Evolutionary conservation across 179 eudicot species (phyloP).

Genomic region (Vitellaria paradoxa): DNA sequence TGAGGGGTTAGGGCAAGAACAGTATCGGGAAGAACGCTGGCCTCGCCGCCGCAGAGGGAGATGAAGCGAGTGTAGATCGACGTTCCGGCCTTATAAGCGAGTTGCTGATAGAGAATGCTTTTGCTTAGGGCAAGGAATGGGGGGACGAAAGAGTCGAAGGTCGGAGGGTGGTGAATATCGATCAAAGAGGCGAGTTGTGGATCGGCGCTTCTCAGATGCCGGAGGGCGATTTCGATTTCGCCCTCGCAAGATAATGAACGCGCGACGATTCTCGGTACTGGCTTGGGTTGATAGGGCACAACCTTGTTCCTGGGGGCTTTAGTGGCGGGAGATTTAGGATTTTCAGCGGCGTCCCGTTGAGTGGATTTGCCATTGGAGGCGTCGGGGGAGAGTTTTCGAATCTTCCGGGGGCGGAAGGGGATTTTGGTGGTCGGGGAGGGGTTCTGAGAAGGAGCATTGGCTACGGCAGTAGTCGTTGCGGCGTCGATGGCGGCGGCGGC

Average conservation of each 20-base stretch:
- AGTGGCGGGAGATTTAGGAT: conserved; percentile 10
- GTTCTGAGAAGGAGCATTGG: conserved; percentile 15
- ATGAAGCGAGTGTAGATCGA: conserved; percentile 71
- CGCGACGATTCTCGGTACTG: conserved; percentile 16
- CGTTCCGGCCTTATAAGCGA: conserved; percentile 80
- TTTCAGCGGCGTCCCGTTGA: neutral
- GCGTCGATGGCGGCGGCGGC: conserved; percentile 10
- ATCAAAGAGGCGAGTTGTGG: conserved; percentile 47
- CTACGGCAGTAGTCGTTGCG: neutral
- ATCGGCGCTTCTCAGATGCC: conserved; percentile 60
- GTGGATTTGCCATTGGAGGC: conserved; percentile 9
- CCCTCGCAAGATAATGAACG: conserved; percentile 43
- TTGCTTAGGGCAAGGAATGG: conserved; percentile 75
- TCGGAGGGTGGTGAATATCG: conserved; percentile 45
- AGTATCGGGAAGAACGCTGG: conserved; percentile 41
- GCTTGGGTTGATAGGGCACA: conserved; percentile 3
- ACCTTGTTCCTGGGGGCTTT: conserved; percentile 11
- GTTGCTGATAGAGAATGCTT: conserved; percentile 80
- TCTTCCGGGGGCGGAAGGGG: conserved; percentile 74
- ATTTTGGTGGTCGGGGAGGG: conserved; percentile 49
- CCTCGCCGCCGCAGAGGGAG: conserved; percentile 74
- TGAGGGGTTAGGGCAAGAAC: conserved; percentile 51
- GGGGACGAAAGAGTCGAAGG: conserved; percentile 54
- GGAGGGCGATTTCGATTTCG: conserved; percentile 53
- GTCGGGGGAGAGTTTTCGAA: conserved; percentile 53